These are phyloP conservation scores for Ichthyophthirius multifiliis DNA, from an alignment of 169 alveolate genomes.

Conservation along the genomic window DNA sequence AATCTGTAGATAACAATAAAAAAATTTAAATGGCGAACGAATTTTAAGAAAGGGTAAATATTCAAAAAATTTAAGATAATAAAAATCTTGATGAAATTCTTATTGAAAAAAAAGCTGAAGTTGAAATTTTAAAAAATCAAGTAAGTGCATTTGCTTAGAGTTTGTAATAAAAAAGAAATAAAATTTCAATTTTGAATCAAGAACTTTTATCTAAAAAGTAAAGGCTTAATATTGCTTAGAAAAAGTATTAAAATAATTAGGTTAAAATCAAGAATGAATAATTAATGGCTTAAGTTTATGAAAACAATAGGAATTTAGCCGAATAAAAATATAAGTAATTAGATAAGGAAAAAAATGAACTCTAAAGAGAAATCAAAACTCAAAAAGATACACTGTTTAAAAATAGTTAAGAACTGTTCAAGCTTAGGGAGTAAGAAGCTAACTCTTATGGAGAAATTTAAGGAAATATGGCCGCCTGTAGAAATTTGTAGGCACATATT, in stretches of 20 bases:
- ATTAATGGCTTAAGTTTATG: slow-evolving; percentile 51
- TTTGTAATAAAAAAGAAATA: slow-evolving; percentile 67
- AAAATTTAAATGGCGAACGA: slow-evolving; percentile 68
- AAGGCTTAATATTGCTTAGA: slow-evolving; percentile 66
- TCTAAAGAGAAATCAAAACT: slow-evolving; percentile 73
- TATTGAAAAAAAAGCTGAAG: slow-evolving; percentile 78
- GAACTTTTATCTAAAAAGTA: slow-evolving; percentile 80
- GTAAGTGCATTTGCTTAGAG: slow-evolving; percentile 87
- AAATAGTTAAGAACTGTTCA: slow-evolving; percentile 80
- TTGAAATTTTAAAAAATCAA: slow-evolving; percentile 81
- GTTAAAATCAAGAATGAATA: slow-evolving; percentile 53
- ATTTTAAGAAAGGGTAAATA: slow-evolving; percentile 66
- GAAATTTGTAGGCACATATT: slow-evolving; percentile 87
- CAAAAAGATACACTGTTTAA: slow-evolving; percentile 84
- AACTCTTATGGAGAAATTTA: slow-evolving; percentile 88
- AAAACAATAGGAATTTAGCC: slow-evolving; percentile 27
- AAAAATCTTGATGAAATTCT: slow-evolving; percentile 59
- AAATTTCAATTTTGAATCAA: slow-evolving; percentile 64
- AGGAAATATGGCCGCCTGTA: slow-evolving; percentile 84
- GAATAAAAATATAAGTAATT: slow-evolving; percentile 49
- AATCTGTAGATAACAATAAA: slow-evolving; percentile 69
- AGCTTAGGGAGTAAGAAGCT: slow-evolving; percentile 84
- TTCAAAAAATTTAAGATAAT: slow-evolving; percentile 66
- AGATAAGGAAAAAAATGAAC: slow-evolving; percentile 53
- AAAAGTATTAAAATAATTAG: slow-evolving; percentile 61